Conservation (phyloP, 2,329 filamentous ascomycete species). For the Nothopassalora personata region DNA sequence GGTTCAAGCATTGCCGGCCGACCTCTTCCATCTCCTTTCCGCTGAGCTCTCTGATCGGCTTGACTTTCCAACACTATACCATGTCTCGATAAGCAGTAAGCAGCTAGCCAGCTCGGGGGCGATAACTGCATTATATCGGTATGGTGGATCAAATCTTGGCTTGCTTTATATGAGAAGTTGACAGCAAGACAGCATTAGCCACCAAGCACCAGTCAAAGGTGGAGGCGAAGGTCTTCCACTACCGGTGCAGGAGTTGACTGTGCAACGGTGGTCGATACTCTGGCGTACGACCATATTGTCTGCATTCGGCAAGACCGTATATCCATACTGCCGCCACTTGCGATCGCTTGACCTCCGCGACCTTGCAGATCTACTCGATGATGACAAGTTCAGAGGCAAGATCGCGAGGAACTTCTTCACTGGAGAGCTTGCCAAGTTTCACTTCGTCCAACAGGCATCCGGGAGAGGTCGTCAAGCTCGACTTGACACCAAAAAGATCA, state of each 20-base stretch:
- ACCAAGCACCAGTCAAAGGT: constrained; percentile 42
- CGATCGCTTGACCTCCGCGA: constrained; percentile 59
- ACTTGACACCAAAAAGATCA: constrained; percentile 39
- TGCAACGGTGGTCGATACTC: constrained; percentile 56
- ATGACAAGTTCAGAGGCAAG: constrained; percentile 54
- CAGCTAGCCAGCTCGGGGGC: constrained; percentile 53
- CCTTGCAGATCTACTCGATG: constrained; percentile 55
- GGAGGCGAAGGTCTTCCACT: constrained; percentile 38
- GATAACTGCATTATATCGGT: constrained; percentile 60
- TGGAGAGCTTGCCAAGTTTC: constrained; percentile 42
- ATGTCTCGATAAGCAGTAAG: constrained; percentile 52
- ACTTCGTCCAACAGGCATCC: constrained; percentile 31
- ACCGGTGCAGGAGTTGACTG: constrained; percentile 43
- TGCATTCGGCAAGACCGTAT: constrained; percentile 56
- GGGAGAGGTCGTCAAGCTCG: constrained; percentile 27
- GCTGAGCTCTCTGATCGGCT: constrained; percentile 51
- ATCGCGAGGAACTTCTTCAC: constrained; percentile 55
- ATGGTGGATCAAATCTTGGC: constrained; percentile 14
- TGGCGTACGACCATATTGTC: constrained; percentile 67
- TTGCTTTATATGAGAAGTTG: background rate
- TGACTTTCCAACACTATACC: constrained; percentile 58
- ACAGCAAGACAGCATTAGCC: constrained; percentile 36
- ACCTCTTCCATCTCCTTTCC: constrained; percentile 58
- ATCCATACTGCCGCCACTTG: constrained; percentile 66
- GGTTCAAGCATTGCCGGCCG: constrained; percentile 44